Conservation (phyloP, 257 asterid genomes). For the Penstemon newberryi region DNA sequence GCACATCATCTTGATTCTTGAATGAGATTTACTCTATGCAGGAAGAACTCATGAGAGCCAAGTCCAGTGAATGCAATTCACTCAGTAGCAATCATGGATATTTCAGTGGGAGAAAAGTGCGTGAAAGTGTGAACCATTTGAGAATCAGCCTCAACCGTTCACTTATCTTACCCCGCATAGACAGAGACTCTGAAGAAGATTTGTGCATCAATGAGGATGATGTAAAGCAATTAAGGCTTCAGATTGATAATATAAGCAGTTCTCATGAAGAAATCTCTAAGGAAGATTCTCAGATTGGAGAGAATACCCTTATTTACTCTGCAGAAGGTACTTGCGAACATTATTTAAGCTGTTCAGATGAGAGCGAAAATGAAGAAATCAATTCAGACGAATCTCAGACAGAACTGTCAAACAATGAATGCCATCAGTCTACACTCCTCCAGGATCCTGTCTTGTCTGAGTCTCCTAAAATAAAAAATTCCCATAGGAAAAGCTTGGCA, state of each 20-base stretch:
- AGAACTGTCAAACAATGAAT: slow-evolving; percentile 41
- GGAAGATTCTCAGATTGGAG: slow-evolving; percentile 48
- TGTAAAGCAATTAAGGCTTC: slow-evolving; percentile 65
- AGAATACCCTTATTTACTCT: slow-evolving; percentile 44
- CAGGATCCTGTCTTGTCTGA: slow-evolving; percentile 78
- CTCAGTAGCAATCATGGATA: slow-evolving; percentile 45
- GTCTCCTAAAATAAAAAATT: slow-evolving; percentile 72
- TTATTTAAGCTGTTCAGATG: slow-evolving; percentile 81
- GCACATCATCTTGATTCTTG: slow-evolving; percentile 17
- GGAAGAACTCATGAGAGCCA: slow-evolving; percentile 95
- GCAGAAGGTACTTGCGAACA: slow-evolving; percentile 76
- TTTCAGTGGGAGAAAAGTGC: slow-evolving; percentile 64
- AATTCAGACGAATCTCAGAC: slow-evolving; percentile 39
- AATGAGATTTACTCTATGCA: slow-evolving; percentile 35
- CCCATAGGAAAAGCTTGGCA: slow-evolving; percentile 58
- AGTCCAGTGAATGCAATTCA: slow-evolving; percentile 56
- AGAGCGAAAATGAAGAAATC: slow-evolving; percentile 70
- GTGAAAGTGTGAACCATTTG: slow-evolving; percentile 82
- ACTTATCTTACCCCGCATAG: slow-evolving; percentile 66
- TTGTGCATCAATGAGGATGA: slow-evolving; percentile 64
- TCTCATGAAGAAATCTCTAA: slow-evolving; percentile 43
- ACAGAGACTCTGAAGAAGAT: slow-evolving; percentile 55
- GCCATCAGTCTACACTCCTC: slow-evolving; percentile 43
- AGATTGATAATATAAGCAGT: slow-evolving; percentile 53
- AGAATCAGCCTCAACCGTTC: slow-evolving; percentile 89